Evolutionary conservation across 2,329 filamentous ascomycete genomes (phyloP).

Genomic region (Monosporascus sp.): DNA sequence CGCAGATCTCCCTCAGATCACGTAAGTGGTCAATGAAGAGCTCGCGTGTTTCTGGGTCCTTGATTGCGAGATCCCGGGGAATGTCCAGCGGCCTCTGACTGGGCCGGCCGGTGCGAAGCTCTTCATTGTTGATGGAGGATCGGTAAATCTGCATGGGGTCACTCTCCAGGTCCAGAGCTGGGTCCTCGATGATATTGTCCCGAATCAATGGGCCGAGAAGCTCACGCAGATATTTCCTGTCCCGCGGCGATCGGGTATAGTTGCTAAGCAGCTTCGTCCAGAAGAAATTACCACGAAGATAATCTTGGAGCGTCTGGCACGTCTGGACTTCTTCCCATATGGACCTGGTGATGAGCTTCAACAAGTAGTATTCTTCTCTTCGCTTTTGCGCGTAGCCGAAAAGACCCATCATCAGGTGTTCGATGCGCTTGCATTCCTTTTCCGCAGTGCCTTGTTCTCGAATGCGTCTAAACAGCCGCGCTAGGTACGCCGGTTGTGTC

Average conservation of each 20-base stretch:
- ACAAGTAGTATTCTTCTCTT: conserved; percentile 90
- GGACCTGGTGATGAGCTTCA: conserved; percentile 80
- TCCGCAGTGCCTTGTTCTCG: conserved; percentile 81
- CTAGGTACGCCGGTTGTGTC: conserved; percentile 92
- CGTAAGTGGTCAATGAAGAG: conserved; percentile 93
- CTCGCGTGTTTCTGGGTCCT: conserved; percentile 85
- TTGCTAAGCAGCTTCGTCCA: conserved; percentile 82
- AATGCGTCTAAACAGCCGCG: conserved; percentile 77
- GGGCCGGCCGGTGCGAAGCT: conserved; percentile 81
- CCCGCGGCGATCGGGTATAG: conserved; percentile 85
- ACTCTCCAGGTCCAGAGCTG: conserved; percentile 86
- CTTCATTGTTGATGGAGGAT: conserved; percentile 93
- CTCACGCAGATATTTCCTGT: conserved; percentile 87
- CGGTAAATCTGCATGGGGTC: conserved; percentile 97
- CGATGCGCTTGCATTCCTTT: conserved; percentile 87
- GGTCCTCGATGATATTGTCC: conserved; percentile 89
- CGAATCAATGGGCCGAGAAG: conserved; percentile 79
- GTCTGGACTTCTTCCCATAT: conserved; percentile 80
- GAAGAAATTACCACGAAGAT: conserved; percentile 84
- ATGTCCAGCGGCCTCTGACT: conserved; percentile 80
- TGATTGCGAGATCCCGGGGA: conserved; percentile 87
- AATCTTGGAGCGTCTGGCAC: conserved; percentile 72
- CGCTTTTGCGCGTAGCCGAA: conserved; percentile 98
- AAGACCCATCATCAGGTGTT: conserved; percentile 90
- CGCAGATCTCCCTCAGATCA: conserved; percentile 88